Conservation (phyloP, 305 asterid species). For the Lippia alba region DNA sequence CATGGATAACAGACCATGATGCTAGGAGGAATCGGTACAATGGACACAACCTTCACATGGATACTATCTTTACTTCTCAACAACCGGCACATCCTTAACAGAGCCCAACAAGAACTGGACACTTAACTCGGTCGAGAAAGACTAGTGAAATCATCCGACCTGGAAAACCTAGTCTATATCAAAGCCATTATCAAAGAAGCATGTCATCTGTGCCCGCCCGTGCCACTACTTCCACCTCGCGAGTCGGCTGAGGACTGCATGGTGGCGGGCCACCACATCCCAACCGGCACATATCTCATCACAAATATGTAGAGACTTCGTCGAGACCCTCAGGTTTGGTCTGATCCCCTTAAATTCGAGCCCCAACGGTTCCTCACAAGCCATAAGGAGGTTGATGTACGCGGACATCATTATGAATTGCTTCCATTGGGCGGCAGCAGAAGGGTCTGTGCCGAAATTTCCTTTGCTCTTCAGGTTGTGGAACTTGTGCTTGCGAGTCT, state of each 20-base stretch:
- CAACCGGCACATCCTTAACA: no score
- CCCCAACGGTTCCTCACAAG: conserved; percentile 52
- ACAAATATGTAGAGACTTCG: conserved; percentile 48
- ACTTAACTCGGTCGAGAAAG: no score
- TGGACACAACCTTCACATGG: no score
- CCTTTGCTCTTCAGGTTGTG: conserved; percentile 31
- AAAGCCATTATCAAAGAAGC: no score
- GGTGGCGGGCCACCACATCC: conserved; percentile 44
- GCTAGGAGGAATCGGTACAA: no score
- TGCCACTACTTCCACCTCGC: no score
- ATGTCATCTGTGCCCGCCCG: no score
- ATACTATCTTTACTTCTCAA: no score
- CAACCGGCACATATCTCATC: conserved; percentile 41
- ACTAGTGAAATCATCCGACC: no score
- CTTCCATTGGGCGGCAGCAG: conserved; percentile 57
- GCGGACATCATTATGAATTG: conserved; percentile 39
- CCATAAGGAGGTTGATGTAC: conserved; percentile 44
- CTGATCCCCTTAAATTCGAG: conserved; percentile 37
- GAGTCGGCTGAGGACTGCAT: conserved; percentile 33
- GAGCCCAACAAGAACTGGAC: no score
- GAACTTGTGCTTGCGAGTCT: conserved; percentile 43
- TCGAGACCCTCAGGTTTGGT: conserved; percentile 38
- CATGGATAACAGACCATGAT: no score
- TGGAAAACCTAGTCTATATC: no score
- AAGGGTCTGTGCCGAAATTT: conserved; percentile 49